Conservation (phyloP, 2,329 filamentous ascomycete genomes). For the Aspergillus carbonarius region DNA sequence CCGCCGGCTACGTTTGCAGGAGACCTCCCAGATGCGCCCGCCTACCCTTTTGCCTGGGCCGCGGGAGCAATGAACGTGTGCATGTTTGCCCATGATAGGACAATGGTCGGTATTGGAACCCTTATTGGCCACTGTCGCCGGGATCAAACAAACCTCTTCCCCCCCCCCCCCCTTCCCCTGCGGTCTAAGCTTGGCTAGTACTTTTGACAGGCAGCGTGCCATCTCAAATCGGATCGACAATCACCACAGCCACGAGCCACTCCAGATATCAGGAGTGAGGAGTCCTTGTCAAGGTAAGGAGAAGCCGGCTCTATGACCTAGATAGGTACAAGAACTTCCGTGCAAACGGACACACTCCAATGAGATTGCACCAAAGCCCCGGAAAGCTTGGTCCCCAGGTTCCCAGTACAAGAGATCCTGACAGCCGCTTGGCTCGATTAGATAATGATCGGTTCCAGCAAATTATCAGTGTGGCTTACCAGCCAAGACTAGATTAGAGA, state of each 20-base stretch:
- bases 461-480: conserved; percentile 11
- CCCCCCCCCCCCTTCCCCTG: conserved; percentile 18
- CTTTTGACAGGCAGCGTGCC: conserved; percentile 16
- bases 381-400: conserved; percentile 8
- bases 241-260: not conserved
- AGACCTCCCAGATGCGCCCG: conserved; percentile 17
- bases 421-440: conserved; percentile 5
- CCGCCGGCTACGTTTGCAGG: conserved; percentile 35
- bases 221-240: conserved; percentile 6
- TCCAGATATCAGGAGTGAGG: conserved; percentile 7
- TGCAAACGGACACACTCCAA: conserved; percentile 19
- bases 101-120: conserved; percentile 12
- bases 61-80: conserved; percentile 5
- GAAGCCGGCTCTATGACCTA: not conserved
- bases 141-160: conserved; percentile 26
- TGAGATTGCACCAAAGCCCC: conserved; percentile 20
- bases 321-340: not conserved
- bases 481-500: conserved; percentile 11
- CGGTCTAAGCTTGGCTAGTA: conserved; percentile 22
- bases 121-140: conserved; percentile 25
- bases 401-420: conserved; percentile 5
- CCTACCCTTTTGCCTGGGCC: conserved; percentile 16
- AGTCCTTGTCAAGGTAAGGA: conserved; percentile 6
- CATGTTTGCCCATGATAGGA: conserved; percentile 31
- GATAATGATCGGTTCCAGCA: conserved; percentile 7